These are phyloP conservation scores for Podila horticola DNA, from an alignment of 192 early-diverging fungal species.

Conservation along the genomic window DNA sequence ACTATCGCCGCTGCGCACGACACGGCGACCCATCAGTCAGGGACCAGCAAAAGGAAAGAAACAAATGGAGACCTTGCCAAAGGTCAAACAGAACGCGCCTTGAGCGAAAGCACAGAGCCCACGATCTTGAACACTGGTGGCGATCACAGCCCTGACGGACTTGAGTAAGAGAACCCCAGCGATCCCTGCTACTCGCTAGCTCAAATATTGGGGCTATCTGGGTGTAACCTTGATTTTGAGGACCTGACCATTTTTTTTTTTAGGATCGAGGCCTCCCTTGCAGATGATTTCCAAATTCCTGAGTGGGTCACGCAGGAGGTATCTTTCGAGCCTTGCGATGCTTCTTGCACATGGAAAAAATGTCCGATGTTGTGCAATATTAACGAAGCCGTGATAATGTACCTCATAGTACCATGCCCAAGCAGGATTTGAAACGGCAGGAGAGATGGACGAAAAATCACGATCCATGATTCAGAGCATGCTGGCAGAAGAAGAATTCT, in stretches of 20 bases:
- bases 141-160: neutral
- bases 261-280: constrained; percentile 14
- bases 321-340: neutral
- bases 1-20: too few relatives aligned
- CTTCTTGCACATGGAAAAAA: too few relatives aligned
- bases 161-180: neutral
- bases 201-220: neutral
- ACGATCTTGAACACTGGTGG: neutral
- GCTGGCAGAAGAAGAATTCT: constrained; percentile 71
- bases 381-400: neutral
- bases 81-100: too few relatives aligned
- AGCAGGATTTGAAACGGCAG: constrained; percentile 12
- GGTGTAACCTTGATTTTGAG: neutral
- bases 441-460: constrained; percentile 66
- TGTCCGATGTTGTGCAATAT: too few relatives aligned
- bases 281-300: constrained; percentile 34
- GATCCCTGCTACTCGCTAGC: neutral
- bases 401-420: constrained; percentile 25
- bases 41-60: too few relatives aligned
- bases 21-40: too few relatives aligned
- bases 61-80: too few relatives aligned
- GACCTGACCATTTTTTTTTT: neutral
- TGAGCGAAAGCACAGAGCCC: too few relatives aligned
- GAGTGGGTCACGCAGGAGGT: constrained; percentile 51
- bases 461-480: constrained; percentile 66